Evolutionary conservation across 73 alveolate genomes (phyloP).

Genomic region (Tetrahymena borealis): DNA sequence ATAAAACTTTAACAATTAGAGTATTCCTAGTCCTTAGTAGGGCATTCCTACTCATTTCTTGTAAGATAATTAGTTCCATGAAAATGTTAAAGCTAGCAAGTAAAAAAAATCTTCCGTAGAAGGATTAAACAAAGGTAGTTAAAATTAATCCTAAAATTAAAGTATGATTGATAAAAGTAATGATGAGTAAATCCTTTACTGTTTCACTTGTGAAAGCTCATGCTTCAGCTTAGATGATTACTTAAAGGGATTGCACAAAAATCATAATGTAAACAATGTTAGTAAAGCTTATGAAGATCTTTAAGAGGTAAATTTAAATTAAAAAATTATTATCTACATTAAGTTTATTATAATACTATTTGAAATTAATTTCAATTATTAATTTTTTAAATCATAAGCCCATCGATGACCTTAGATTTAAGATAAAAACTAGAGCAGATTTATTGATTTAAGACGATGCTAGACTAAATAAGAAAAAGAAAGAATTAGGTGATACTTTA

Average conservation of each 20-base stretch:
- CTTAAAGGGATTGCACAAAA: slow-evolving; percentile 37
- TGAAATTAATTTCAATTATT: too few relatives aligned
- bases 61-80: not conserved
- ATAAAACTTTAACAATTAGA: not conserved
- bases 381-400: too few relatives aligned
- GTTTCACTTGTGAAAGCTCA: slow-evolving; percentile 33
- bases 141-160: slow-evolving; percentile 3
- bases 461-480: slow-evolving; percentile 12
- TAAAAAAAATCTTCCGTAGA: not conserved
- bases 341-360: too few relatives aligned
- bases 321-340: not conserved
- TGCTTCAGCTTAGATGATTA: slow-evolving; percentile 41
- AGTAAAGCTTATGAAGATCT: slow-evolving; percentile 6
- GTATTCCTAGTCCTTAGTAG: not conserved
- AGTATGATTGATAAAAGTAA: not conserved
- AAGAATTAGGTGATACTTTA: slow-evolving; percentile 12
- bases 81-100: slow-evolving; percentile 3
- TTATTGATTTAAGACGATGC: slow-evolving; percentile 19
- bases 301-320: not conserved
- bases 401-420: slow-evolving; percentile 9
- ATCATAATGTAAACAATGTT: slow-evolving; percentile 38
- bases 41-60: not conserved
- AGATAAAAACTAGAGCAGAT: slow-evolving; percentile 22
- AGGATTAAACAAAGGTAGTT: not conserved
- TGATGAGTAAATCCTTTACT: slow-evolving; percentile 26